Conservation (phyloP, 2,329 filamentous ascomycete genomes). For the Mycosphaerella sp. region DNA sequence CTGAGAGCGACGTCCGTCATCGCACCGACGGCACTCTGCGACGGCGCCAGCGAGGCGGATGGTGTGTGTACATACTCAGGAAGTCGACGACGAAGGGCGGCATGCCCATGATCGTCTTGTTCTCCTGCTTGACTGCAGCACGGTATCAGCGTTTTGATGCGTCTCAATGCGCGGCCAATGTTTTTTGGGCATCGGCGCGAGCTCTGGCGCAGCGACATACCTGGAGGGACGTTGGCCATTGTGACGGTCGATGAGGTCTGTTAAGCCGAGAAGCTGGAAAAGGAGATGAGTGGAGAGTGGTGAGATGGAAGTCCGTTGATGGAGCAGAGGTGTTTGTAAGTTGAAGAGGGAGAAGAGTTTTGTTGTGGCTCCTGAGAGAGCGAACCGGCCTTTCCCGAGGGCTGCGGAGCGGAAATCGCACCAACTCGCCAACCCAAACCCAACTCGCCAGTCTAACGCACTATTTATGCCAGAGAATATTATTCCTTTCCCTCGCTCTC, state of each 20-base stretch:
- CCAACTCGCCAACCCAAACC: neutral
- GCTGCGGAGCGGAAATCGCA: neutral
- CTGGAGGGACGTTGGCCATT: slow-evolving; percentile 26
- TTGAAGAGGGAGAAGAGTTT: neutral
- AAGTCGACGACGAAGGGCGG: slow-evolving; percentile 91
- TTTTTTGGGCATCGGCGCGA: slow-evolving; percentile 5
- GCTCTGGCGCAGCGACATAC: slow-evolving; percentile 12
- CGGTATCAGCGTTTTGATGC: slow-evolving; percentile 10
- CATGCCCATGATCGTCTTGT: slow-evolving; percentile 31
- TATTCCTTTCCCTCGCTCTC: no score
- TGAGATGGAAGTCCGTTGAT: slow-evolving; percentile 1
- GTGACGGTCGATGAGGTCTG: slow-evolving; percentile 21
- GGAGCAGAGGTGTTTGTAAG: neutral
- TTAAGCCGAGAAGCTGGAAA: slow-evolving; percentile 5
- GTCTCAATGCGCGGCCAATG: slow-evolving; percentile 10
- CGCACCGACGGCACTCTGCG: neutral
- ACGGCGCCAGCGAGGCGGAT: neutral
- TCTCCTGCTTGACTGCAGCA: slow-evolving; percentile 13
- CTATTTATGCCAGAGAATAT: no score
- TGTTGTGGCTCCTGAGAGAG: neutral
- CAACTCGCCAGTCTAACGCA: no score
- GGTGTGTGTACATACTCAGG: slow-evolving; percentile 70
- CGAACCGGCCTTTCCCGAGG: neutral
- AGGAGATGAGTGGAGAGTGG: slow-evolving; percentile 9
- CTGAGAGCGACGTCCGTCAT: slow-evolving; percentile 16